phyloP scores from a whole-genome alignment of 139 green algal species.

The Coelastrella sp. region DNA sequence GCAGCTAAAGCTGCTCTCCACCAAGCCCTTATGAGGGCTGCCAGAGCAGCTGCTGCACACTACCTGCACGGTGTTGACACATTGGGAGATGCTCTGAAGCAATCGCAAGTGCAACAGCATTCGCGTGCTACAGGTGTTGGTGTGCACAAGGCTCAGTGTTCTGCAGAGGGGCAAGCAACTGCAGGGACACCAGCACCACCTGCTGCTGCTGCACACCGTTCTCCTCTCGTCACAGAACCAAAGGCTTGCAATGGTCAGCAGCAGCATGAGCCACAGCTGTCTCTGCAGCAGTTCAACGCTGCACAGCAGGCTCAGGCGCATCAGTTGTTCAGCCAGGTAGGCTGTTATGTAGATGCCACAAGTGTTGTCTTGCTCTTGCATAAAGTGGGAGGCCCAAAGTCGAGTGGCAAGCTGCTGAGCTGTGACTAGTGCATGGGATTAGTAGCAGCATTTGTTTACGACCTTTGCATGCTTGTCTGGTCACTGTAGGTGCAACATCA shows the following conservation, averaged over 20 bases:
- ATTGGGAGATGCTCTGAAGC: no score
- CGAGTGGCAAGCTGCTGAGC: neutral
- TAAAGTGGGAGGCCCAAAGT: neutral
- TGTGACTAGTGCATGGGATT: no score
- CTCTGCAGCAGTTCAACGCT: neutral
- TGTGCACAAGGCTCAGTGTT: no score
- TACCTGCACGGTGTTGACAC: no score
- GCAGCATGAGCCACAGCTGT: neutral
- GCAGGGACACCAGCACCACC: neutral
- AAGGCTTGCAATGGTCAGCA: constrained; percentile 14
- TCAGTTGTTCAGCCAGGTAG: neutral
- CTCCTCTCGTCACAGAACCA: neutral
- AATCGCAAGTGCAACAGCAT: neutral
- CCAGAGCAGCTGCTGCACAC: neutral
- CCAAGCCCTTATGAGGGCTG: neutral
- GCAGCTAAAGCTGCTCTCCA: neutral
- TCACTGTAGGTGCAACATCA: constrained; percentile 36
- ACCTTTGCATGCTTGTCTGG: no score
- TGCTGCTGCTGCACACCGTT: no score
- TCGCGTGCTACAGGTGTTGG: neutral
- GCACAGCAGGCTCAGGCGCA: neutral
- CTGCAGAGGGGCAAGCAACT: no score
- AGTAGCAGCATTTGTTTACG: no score
- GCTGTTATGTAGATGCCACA: neutral
- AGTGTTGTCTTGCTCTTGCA: no score